These are phyloP conservation scores for Linum trigynum DNA, from an alignment of 345 rosid species.

Conservation along the genomic window DNA sequence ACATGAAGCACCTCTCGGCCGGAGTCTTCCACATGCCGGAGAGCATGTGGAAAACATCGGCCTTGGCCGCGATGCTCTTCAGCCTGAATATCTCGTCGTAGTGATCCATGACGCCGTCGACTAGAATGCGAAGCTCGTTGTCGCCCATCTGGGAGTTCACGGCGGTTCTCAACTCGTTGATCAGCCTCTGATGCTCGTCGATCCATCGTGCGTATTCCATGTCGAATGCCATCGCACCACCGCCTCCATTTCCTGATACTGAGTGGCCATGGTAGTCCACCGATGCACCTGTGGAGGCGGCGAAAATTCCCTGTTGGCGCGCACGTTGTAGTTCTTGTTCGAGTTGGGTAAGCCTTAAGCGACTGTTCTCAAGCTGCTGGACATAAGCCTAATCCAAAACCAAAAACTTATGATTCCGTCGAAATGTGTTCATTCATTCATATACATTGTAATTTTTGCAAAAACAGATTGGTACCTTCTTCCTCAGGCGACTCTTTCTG, in stretches of 20 bases:
- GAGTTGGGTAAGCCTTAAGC: neutral
- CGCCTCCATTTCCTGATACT: neutral
- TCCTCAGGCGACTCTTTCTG: neutral
- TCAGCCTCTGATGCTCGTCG: no score
- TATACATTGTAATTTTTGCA: neutral
- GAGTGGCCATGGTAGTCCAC: neutral
- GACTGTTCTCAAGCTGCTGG: neutral
- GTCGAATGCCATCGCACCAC: constrained; percentile 21
- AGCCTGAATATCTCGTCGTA: constrained; percentile 65
- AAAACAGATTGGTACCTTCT: neutral
- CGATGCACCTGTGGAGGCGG: neutral
- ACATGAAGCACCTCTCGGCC: constrained; percentile 88
- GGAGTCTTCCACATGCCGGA: constrained; percentile 98
- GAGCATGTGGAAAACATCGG: constrained; percentile 27
- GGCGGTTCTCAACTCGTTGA: constrained; percentile 41
- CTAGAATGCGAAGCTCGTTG: constrained; percentile 53
- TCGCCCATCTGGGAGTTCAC: constrained; percentile 55
- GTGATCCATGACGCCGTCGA: constrained; percentile 72
- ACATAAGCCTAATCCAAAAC: neutral
- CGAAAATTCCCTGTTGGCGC: neutral
- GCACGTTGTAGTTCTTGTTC: neutral
- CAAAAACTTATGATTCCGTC: neutral
- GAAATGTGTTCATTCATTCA: no score
- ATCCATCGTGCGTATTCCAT: constrained; percentile 50
- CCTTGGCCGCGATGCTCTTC: constrained; percentile 64